Evolutionary conservation across 2,329 filamentous ascomycete genomes (phyloP).

Genomic region (Aspergillus fructus): DNA sequence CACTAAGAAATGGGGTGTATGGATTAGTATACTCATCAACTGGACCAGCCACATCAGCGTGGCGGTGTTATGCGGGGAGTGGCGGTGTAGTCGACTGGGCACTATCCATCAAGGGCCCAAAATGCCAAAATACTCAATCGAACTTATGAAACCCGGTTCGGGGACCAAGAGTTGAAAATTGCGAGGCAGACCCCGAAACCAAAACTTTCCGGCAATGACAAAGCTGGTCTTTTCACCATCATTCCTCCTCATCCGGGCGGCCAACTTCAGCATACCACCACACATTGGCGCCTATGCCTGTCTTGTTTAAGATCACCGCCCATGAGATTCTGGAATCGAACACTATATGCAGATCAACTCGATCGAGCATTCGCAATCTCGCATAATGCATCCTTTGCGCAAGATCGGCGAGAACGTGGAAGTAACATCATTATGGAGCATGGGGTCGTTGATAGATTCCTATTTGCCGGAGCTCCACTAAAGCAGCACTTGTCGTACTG

Average conservation of each 20-base stretch:
- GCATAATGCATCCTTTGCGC: background rate
- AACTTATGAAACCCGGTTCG: background rate
- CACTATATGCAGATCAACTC: background rate
- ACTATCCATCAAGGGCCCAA: background rate
- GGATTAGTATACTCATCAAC: background rate
- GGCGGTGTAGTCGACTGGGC: background rate
- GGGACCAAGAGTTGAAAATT: background rate
- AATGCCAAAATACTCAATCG: background rate
- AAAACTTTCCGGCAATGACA: background rate
- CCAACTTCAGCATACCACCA: background rate
- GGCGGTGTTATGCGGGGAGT: background rate
- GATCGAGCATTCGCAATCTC: background rate
- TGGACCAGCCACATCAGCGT: background rate
- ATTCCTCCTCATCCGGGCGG: background rate
- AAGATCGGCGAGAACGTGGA: background rate
- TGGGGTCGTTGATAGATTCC: background rate
- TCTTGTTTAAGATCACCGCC: background rate
- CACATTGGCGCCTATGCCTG: background rate
- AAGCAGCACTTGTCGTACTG: background rate
- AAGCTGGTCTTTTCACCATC: background rate
- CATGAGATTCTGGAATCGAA: background rate
- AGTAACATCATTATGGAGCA: background rate
- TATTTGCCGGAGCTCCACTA: background rate
- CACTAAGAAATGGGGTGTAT: background rate
- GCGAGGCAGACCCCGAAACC: background rate